Evolutionary conservation across 2,329 filamentous ascomycete species (phyloP).

Genomic region (Exophiala sp.): DNA sequence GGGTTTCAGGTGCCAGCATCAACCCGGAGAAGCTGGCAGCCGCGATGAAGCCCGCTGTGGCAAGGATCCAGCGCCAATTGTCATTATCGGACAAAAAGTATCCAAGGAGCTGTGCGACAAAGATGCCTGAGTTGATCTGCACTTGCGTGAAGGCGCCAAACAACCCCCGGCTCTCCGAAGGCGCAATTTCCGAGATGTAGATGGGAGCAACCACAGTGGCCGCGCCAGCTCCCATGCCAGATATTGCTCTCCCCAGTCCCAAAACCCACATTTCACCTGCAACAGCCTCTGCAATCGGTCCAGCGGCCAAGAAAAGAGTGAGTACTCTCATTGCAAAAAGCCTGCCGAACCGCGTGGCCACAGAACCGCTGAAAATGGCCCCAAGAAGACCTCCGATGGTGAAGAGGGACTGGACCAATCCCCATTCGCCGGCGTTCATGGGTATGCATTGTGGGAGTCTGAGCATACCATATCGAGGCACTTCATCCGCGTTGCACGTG

Average conservation of each 20-base stretch:
- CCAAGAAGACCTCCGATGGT: slow-evolving; percentile 82
- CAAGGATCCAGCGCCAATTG: slow-evolving; percentile 79
- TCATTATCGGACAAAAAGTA: slow-evolving; percentile 76
- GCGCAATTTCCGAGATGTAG: slow-evolving; percentile 88
- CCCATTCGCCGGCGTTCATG: slow-evolving; percentile 77
- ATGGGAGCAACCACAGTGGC: slow-evolving; percentile 89
- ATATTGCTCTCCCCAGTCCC: slow-evolving; percentile 67
- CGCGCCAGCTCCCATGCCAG: slow-evolving; percentile 78
- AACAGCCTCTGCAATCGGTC: slow-evolving; percentile 68
- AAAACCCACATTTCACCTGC: slow-evolving; percentile 62
- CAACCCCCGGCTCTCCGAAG: slow-evolving; percentile 65
- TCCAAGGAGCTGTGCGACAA: slow-evolving; percentile 74
- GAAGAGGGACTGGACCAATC: slow-evolving; percentile 82
- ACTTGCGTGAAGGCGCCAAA: slow-evolving; percentile 85
- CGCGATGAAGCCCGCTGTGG: slow-evolving; percentile 63
- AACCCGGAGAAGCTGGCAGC: slow-evolving; percentile 62
- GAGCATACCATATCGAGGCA: slow-evolving; percentile 30
- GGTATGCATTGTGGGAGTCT: slow-evolving; percentile 66
- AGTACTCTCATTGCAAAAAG: slow-evolving; percentile 70
- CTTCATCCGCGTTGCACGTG: slow-evolving; percentile 65
- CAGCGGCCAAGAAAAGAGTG: slow-evolving; percentile 67
- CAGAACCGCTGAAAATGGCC: slow-evolving; percentile 69
- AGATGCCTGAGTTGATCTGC: slow-evolving; percentile 85
- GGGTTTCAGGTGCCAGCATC: slow-evolving; percentile 72
- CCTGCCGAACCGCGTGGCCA: slow-evolving; percentile 72